These are phyloP conservation scores for Coniochaeta sp. DNA, from an alignment of 2,329 filamentous ascomycete genomes.

Conservation along the genomic window DNA sequence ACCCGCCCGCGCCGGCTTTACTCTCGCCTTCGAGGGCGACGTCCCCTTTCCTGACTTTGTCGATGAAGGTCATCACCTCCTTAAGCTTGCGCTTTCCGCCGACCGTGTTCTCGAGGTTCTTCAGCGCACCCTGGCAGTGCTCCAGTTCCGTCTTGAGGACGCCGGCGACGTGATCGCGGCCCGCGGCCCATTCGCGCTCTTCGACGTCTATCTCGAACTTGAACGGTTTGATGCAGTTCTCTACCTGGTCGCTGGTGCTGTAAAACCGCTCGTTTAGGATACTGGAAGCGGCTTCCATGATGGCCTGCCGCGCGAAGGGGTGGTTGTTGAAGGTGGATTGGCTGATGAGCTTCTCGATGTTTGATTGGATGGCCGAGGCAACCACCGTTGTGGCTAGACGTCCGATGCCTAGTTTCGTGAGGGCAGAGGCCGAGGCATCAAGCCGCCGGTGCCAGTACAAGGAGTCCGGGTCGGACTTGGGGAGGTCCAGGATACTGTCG, in stretches of 20 bases:
- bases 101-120: conserved; percentile 65
- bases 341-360: conserved; percentile 71
- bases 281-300: conserved; percentile 78
- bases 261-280: conserved; percentile 94
- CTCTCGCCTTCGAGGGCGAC: conserved; percentile 78
- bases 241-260: conserved; percentile 93
- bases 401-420: conserved; percentile 92
- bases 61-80: conserved; percentile 87
- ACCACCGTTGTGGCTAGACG: conserved; percentile 88
- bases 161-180: conserved; percentile 71
- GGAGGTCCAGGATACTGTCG: conserved; percentile 68
- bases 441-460: conserved; percentile 91
- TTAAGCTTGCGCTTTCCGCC: conserved; percentile 78
- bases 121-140: conserved; percentile 74
- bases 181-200: conserved; percentile 78
- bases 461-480: conserved; percentile 77
- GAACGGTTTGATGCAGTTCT: conserved; percentile 98
- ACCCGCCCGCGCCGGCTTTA: conserved; percentile 81
- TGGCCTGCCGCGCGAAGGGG: conserved; percentile 88
- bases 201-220: conserved; percentile 97
- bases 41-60: conserved; percentile 81
- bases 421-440: conserved; percentile 79
- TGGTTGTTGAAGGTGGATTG: conserved; percentile 82
- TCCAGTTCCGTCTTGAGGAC: conserved; percentile 83
- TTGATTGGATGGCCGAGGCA: conserved; percentile 75